Conservation (phyloP, 1,284 basidiomycete species). For the Anthracocystis walkeri region DNA sequence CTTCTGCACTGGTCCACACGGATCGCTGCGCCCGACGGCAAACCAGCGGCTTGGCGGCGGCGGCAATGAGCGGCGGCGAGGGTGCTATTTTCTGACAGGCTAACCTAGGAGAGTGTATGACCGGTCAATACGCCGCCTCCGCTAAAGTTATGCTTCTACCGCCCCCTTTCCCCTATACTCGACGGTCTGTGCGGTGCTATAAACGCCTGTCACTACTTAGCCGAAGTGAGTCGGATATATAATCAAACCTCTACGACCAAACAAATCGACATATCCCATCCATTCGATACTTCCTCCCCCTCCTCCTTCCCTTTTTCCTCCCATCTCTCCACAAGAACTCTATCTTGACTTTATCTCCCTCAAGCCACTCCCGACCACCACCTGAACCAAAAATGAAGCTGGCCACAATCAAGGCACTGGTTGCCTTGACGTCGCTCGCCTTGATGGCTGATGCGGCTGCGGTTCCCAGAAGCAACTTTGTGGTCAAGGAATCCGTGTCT, state of each 20-base stretch:
- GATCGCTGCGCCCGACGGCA: not conserved
- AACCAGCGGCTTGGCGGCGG: not conserved
- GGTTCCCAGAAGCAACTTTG: conserved; percentile 20
- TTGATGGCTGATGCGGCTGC: conserved; percentile 43
- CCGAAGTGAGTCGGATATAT: conserved; percentile 9
- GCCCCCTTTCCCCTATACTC: not conserved
- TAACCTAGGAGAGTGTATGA: too few species aligned
- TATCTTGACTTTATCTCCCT: not conserved
- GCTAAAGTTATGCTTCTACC: too few species aligned
- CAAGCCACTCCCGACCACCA: conserved; percentile 1
- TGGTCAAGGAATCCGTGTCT: conserved; percentile 47
- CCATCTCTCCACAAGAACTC: too few species aligned
- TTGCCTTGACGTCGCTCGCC: conserved; percentile 44
- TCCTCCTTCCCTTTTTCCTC: not conserved
- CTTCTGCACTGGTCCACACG: not conserved
- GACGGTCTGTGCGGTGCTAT: not conserved
- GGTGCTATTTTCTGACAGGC: too few species aligned
- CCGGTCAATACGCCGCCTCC: too few species aligned
- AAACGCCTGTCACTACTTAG: not conserved
- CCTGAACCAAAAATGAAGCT: conserved; percentile 26
- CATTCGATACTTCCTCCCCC: conserved; percentile 5
- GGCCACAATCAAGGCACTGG: conserved; percentile 42
- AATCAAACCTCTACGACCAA: not conserved
- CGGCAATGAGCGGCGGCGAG: not conserved
- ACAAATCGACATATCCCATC: conserved; percentile 26